phyloP scores from a whole-genome alignment of 2,329 filamentous ascomycete genomes.

The Colletotrichum tropicale region DNA sequence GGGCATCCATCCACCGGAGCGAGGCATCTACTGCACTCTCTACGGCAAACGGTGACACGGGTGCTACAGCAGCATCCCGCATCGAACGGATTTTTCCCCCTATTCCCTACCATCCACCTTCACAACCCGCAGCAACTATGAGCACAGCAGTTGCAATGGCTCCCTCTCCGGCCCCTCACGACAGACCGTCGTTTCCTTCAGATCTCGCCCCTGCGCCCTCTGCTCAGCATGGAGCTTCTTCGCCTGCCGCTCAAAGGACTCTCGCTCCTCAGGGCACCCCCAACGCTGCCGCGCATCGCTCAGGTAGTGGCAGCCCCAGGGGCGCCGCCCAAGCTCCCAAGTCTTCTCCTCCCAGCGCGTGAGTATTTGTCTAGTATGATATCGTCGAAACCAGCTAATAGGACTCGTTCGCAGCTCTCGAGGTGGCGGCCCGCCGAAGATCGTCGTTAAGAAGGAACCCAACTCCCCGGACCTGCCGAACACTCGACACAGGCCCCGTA shows the following conservation, averaged over 20 bases:
- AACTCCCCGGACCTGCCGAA: constrained; percentile 81
- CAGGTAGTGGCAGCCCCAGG: constrained; percentile 61
- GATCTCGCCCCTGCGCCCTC: constrained; percentile 45
- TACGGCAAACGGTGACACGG: background rate
- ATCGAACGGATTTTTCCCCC: background rate
- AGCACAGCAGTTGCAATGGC: constrained; percentile 73
- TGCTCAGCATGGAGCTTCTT: constrained; percentile 34
- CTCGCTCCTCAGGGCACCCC: constrained; percentile 42
- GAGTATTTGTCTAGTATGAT: constrained; percentile 33
- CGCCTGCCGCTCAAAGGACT: constrained; percentile 51
- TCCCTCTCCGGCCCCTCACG: constrained; percentile 70
- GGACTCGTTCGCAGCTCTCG: constrained; percentile 45
- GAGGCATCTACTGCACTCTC: background rate
- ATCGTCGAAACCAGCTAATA: background rate
- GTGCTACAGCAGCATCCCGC: constrained; percentile 1
- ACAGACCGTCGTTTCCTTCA: constrained; percentile 62
- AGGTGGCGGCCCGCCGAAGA: constrained; percentile 69
- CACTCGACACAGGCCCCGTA: constrained; percentile 74
- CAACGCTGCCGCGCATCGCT: constrained; percentile 50
- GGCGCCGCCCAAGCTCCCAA: constrained; percentile 45
- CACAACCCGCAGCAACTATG: constrained; percentile 49
- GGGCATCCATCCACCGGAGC: background rate
- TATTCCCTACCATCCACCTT: background rate
- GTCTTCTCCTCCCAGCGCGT: constrained; percentile 65
- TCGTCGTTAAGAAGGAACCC: constrained; percentile 96